Evolutionary conservation across 148 eudicot species (phyloP).

Genomic region (Heliosperma pusillum): DNA sequence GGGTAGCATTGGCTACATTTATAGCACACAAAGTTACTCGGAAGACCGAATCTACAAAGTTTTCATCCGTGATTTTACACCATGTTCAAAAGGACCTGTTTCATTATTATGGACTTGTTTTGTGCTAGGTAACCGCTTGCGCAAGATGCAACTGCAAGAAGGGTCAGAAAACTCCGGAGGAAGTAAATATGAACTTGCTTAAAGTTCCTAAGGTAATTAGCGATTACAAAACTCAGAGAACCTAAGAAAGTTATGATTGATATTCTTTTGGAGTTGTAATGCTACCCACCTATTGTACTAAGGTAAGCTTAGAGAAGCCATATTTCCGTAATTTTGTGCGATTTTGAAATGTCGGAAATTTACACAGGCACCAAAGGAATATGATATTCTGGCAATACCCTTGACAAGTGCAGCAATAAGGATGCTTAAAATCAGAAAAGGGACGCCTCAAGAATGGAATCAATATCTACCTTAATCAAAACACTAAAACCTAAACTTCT

Average conservation of each 20-base stretch:
- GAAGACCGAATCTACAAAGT: no score
- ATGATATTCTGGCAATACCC: conserved; percentile 82
- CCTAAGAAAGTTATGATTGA: no score
- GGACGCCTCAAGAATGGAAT: conserved; percentile 82
- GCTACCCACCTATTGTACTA: no score
- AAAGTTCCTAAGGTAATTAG: conserved; percentile 74
- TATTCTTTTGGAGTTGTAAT: no score
- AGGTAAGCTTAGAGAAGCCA: no score
- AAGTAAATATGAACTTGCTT: conserved; percentile 67
- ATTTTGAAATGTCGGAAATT: not conserved
- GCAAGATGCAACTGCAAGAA: conserved; percentile 83
- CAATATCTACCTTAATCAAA: conserved; percentile 55
- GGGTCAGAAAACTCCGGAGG: conserved; percentile 83
- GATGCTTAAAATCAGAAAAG: conserved; percentile 66
- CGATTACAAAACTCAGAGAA: no score
- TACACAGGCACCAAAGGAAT: conserved; percentile 79
- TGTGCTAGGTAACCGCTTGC: conserved; percentile 91
- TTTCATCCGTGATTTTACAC: no score
- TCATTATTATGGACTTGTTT: no score
- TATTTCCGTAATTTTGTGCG: not conserved
- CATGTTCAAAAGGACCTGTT: no score
- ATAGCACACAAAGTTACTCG: no score
- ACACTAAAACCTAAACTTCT: conserved; percentile 16
- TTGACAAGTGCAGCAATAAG: conserved; percentile 57
- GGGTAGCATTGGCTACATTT: no score